Evolutionary conservation across 2,329 filamentous ascomycete genomes (phyloP).

Genomic region (Fusarium sambucinum): DNA sequence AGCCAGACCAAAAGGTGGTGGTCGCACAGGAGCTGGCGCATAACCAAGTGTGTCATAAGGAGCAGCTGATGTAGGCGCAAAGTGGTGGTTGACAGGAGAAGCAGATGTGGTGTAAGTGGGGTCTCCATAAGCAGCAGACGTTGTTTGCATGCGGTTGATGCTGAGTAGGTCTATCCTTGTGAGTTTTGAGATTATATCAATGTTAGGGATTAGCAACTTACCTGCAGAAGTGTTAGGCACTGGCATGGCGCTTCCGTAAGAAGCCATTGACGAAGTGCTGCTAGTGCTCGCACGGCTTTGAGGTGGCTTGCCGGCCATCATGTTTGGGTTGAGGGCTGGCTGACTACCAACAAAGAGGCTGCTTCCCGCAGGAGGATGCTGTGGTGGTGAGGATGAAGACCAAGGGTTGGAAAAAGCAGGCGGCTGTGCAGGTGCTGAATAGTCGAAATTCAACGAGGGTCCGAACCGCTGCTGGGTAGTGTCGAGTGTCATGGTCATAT

Average conservation of each 20-base stretch:
- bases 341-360: constrained; percentile 73
- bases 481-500: constrained; percentile 97
- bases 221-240: constrained; percentile 80
- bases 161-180: constrained; percentile 78
- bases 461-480: constrained; percentile 85
- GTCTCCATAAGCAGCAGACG: constrained; percentile 77
- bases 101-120: constrained; percentile 74
- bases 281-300: constrained; percentile 68
- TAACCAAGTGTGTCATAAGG: constrained; percentile 85
- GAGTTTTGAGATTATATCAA: constrained; percentile 55
- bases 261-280: constrained; percentile 71
- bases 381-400: constrained; percentile 67
- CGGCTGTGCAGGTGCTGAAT: constrained; percentile 64
- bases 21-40: constrained; percentile 72
- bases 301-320: constrained; percentile 61
- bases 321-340: constrained; percentile 66
- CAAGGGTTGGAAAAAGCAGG: constrained; percentile 93
- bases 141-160: constrained; percentile 72
- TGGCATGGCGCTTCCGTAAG: constrained; percentile 76
- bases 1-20: constrained; percentile 66
- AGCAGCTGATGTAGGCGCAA: constrained; percentile 72
- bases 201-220: constrained; percentile 50
- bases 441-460: constrained; percentile 82
- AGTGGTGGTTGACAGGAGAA: constrained; percentile 74
- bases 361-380: constrained; percentile 64